A percentile compares a stretch with the other conserved stretches of the same genome.
phyloP scores from a whole-genome alignment of 129 eudicot species.

The Helichrysum umbraculigerum region DNA sequence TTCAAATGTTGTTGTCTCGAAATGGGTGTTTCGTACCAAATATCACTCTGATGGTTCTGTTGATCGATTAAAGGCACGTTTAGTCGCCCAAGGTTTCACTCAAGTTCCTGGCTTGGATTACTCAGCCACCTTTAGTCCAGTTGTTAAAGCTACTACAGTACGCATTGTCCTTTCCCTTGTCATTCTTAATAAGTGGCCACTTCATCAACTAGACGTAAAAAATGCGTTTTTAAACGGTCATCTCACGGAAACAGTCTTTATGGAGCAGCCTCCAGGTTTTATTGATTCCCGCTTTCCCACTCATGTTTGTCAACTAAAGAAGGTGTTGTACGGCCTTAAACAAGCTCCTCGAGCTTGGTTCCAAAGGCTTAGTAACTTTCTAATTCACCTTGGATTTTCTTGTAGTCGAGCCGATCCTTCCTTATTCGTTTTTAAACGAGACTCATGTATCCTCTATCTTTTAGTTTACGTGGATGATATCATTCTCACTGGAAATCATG shows the following conservation, averaged over 20 bases:
- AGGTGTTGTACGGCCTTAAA: not conserved
- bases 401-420: not conserved
- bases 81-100: not conserved
- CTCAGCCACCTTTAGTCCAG: not conserved
- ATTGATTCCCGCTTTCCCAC: not conserved
- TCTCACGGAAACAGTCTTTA: not conserved
- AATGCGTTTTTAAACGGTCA: not conserved
- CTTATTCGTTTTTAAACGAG: not conserved
- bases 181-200: not conserved
- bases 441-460: not conserved
- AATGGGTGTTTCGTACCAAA: too few relatives aligned
- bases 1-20: not conserved
- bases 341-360: not conserved
- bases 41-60: not conserved
- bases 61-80: not conserved
- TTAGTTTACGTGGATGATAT: not conserved
- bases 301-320: not conserved
- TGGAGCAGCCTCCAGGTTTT: not conserved
- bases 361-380: not conserved
- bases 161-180: not conserved
- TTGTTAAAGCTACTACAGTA: not conserved
- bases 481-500: not conserved
- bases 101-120: not conserved
- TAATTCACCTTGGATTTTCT: not conserved
- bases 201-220: not conserved